Base-by-base conservation (phyloP, 2,329 filamentous ascomycete species). In the Westerdykella ornata region DNA sequence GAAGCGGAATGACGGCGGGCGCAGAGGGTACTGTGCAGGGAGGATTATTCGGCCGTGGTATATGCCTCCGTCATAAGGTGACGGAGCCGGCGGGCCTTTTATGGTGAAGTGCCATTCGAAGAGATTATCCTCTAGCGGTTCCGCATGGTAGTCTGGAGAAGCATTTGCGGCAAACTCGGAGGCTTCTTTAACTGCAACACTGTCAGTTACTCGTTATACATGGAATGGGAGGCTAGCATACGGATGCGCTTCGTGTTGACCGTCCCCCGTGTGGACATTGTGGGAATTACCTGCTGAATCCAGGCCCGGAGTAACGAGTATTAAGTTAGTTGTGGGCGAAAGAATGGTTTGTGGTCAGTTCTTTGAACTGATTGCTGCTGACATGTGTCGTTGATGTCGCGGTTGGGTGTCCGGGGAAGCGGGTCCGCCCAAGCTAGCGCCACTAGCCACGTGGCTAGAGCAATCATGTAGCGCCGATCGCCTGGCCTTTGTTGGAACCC, bases 21-120 rank as follows among this genome's bases (percentile, higher is more conserved):
- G 85, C 2, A 96, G 78, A 0, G 92, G 92, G 67, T 98, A 98
- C 1, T 84, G 80, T 0, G 88, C 78, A 1, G 92, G 92, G 1
- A 98, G 80, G 30, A 89, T 78, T 63, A 98, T 97, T 59, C 90
- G 88, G 43, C 92, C 92, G 68, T 98, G 92, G 72, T 97, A 98
- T 58, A 96, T 78, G 36, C 92, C 92, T 22, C 75, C 72, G 34
- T 80, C 79, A 69, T 89, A 96, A 29, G 82, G 79, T 0, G 88
- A 89, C 14, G 77, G 77, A 22, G 78, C 73, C 0, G 90, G 90
- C 0, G 90, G 89, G 0, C 92, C 92, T 38, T 84, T 81, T n/a
- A 98, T 75, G 0, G 92, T 98, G 70, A 97, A 98, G 72, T 98
- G 92, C 92, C 92, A 98, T 69, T 97, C 89, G 69, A 95, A 95